Conservation (phyloP, 1,284 basidiomycete species). For the Marasmius oreades region DNA sequence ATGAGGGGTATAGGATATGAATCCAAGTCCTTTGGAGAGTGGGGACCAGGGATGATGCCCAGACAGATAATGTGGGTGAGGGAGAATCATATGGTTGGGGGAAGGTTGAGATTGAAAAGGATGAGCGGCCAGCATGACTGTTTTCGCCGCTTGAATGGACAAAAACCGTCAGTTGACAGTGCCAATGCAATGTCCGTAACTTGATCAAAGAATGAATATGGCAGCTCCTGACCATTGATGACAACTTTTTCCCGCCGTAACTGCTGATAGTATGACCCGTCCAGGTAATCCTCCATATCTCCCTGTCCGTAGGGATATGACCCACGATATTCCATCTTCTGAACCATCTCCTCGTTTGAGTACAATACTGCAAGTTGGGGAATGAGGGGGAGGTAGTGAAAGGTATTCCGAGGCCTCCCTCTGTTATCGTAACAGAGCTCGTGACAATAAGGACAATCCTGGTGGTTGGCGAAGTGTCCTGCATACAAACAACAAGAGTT, state of each 20-base stretch:
- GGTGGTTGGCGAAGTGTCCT: too few species aligned
- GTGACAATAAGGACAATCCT: too few species aligned
- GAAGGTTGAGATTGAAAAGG: conserved; percentile 34
- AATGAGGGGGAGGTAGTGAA: background rate
- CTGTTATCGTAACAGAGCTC: too few species aligned
- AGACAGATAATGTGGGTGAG: conserved; percentile 30
- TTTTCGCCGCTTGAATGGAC: conserved; percentile 32
- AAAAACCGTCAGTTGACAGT: conserved; percentile 19
- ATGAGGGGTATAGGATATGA: conserved; percentile 37
- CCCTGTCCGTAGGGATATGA: background rate
- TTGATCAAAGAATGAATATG: conserved; percentile 23
- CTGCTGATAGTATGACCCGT: background rate
- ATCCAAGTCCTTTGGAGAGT: conserved; percentile 37
- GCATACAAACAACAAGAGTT: too few species aligned
- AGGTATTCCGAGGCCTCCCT: too few species aligned
- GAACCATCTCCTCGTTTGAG: background rate
- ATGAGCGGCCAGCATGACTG: conserved; percentile 41
- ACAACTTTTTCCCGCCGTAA: background rate
- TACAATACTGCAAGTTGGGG: background rate
- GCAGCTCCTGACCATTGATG: background rate
- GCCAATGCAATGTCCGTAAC: conserved; percentile 24
- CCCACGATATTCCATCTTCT: background rate
- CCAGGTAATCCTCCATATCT: background rate
- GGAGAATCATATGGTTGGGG: conserved; percentile 22
- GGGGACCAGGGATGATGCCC: conserved; percentile 35